Evolutionary conservation across 1,284 basidiomycete genomes (phyloP), one percentile per base, ranked within the genome.

Genomic region (Fomitopsis pinicola): DNA sequence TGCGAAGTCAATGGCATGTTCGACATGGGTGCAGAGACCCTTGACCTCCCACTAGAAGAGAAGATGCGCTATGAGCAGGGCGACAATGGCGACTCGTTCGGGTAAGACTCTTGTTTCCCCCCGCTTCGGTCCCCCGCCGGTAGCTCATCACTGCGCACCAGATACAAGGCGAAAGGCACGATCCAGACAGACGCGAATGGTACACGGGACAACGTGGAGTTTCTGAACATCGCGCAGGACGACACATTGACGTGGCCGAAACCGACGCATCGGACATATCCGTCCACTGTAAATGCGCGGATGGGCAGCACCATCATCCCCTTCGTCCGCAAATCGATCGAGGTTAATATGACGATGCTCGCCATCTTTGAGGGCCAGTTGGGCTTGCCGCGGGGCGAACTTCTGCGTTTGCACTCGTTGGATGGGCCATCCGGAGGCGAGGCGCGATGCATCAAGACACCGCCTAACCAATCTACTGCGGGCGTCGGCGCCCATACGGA

Each of bases 51-150:
- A 0, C 60, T 84, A 26, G 81, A 83, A 44, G 86, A 89, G 67
- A 86, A 87, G 68, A 73, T 88, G 77, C 78, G 80, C 59, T 89
- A 77, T 64, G 87, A 88, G 66, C 86, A 88, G 69, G 87, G 88
- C 1, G 83, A 89, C 65, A 74, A 73, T 6, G 88, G 88, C 0
- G 73, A 75, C 61, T 87, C 85, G 0, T 86, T 85, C 59, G 88
- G 88, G 82, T 83, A 63, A 33, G 46, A 55, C 60, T 40, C 55
- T 36, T 12, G 14, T 30, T 61, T 63, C 17, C 35, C 33, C 14
- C 38, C 9, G 6, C 26, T 48, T 19, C 46, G 56, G 56, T 2
- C 7, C 42, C 42, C 44, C 19, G 10, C 44, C 14, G 17, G 22
- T 26, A 22, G 44, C 44, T 57, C 10, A 53, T 33, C n/a, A 30